Conservation (phyloP, 2,329 filamentous ascomycete species). For the Fusarium palustre region DNA sequence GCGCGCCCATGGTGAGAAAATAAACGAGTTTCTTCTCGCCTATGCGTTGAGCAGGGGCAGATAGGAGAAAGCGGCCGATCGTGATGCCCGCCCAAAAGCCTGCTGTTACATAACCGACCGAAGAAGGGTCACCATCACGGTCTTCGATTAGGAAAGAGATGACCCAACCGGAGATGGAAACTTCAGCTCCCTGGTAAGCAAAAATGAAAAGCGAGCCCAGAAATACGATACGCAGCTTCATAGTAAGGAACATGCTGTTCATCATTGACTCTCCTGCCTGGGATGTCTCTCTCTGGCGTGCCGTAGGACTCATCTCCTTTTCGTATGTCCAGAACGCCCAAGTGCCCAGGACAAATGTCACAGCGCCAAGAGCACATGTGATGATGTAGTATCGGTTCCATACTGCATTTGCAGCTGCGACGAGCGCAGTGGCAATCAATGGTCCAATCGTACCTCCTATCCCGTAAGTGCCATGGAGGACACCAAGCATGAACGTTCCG, state of each 20-base stretch:
- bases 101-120: constrained; percentile 83
- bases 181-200: constrained; percentile 86
- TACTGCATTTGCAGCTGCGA: constrained; percentile 65
- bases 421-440: constrained; percentile 79
- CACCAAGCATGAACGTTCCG: constrained; percentile 67
- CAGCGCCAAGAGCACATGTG: constrained; percentile 66
- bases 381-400: constrained; percentile 83
- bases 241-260: constrained; percentile 60
- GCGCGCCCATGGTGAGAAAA: constrained; percentile 68
- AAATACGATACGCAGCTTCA: constrained; percentile 70
- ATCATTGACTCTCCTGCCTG: constrained; percentile 47
- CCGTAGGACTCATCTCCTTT: constrained; percentile 62
- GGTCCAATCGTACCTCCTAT: constrained; percentile 75
- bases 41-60: constrained; percentile 71
- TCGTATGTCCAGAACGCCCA: constrained; percentile 81
- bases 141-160: constrained; percentile 84
- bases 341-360: constrained; percentile 68
- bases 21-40: constrained; percentile 80
- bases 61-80: constrained; percentile 77
- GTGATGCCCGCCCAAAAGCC: constrained; percentile 81
- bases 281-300: constrained; percentile 48
- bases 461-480: constrained; percentile 76
- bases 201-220: constrained; percentile 86
- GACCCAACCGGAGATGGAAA: constrained; percentile 87
- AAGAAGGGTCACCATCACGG: constrained; percentile 74